phyloP scores from a whole-genome alignment of 2,329 filamentous ascomycete species.

The Monilinia vaccinii-corymbosi region DNA sequence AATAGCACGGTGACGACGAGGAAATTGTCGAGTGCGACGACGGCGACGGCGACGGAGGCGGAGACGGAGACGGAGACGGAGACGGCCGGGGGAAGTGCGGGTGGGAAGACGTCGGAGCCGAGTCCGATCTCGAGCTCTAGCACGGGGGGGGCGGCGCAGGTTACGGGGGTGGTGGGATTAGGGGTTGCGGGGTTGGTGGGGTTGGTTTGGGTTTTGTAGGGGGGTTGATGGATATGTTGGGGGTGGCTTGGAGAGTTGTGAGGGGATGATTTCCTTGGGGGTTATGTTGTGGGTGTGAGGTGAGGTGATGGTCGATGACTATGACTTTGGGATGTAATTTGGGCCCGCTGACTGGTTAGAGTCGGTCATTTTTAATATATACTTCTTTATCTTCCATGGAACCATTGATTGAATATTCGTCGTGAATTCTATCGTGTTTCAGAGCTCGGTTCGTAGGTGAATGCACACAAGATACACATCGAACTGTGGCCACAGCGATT shows the following conservation, averaged over 20 bases:
- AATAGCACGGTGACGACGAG: slow-evolving; percentile 8
- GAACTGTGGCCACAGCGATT: neutral
- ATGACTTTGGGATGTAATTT: neutral
- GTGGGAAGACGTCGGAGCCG: neutral
- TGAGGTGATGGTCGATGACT: neutral
- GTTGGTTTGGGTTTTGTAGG: slow-evolving; percentile 6
- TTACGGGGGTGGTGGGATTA: neutral
- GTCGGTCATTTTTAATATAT: neutral
- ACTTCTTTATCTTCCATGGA: neutral
- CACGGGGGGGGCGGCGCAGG: neutral
- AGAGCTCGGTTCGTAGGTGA: neutral
- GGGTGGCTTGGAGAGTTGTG: neutral
- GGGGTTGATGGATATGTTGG: neutral
- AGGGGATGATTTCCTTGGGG: neutral
- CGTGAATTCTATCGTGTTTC: neutral
- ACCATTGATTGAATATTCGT: too few species aligned
- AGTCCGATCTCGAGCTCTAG: neutral
- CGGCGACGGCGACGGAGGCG: neutral
- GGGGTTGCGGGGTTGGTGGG: neutral
- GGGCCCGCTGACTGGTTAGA: too few species aligned
- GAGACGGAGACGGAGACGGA: neutral
- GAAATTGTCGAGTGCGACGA: neutral
- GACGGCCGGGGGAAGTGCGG: neutral
- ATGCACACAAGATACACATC: neutral
- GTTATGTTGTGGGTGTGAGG: neutral